Base-by-base conservation (phyloP, 1,139 yeast species). In the Sugiyamaella neomexicana region DNA sequence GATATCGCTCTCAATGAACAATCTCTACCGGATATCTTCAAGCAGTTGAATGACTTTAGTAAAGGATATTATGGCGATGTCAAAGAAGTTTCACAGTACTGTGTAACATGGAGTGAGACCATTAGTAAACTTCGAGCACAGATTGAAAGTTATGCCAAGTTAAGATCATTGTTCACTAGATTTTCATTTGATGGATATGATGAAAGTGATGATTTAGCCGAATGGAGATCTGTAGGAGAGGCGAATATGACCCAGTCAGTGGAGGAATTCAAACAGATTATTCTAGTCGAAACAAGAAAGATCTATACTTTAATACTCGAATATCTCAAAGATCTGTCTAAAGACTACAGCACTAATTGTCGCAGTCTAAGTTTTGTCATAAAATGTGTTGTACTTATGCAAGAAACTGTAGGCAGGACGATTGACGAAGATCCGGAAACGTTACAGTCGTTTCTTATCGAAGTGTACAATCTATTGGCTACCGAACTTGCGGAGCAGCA, bases 31-130 rank as follows among this genome's bases (percentile, higher is more conserved):
- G 17, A 36, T 5, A 50, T 61, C 12, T 61, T 55, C 48, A 23
- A 48, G 8, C 41, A 49, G 3, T 37, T 57, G 32, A 37, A 55
- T 12, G 54, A 52, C 29, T 56, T 55, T 39, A 54, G 56, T 23
- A 42, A 52, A 29, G 64, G 64, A 12, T 47, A 56, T 15, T 39
- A 48, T 16, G 61, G 59, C 7, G 53, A 45, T 32, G 49, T 54
- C 23, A 32, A 42, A 3, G 45, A 34, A 5, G 42, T 54, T 13
- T 54, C 61, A 8, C 37, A 44, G 5, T 17, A 45, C 13, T 57
- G 53, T 29, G 60, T 54, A n/a, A 29, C 32, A 13, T 61, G 62
- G 64, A 55, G 47, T 39, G 16, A 45, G 9, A 34, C 31, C 13
- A 50, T 61, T 25, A 32, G 50, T 16, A 42, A 40, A 8, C 41